Conservation (phyloP, 768 basidiomycete genomes). For the Favolaschia claudopus region DNA sequence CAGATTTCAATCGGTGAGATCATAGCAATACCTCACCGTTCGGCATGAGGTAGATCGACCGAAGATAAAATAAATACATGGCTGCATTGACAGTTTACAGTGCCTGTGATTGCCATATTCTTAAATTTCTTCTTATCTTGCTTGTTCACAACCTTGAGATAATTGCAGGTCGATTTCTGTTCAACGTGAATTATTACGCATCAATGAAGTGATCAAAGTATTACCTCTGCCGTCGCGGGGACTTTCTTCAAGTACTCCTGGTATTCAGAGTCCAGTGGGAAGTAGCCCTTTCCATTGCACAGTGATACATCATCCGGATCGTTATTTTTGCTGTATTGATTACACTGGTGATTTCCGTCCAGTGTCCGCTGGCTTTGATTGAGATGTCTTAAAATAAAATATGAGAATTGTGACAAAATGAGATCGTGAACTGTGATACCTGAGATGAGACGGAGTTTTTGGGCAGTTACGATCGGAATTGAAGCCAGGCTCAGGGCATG, state of each 20-base stretch:
- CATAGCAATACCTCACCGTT: too few species aligned
- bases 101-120: neutral
- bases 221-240: neutral
- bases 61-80: neutral
- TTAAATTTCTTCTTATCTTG: too few species aligned
- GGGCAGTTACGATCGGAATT: constrained; percentile 7
- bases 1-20: too few species aligned
- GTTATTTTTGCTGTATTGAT: constrained; percentile 7
- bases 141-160: neutral
- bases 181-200: too few species aligned
- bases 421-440: too few species aligned
- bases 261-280: neutral
- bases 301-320: constrained; percentile 9
- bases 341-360: constrained; percentile 7
- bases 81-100: neutral
- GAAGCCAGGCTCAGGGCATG: constrained; percentile 26
- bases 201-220: too few species aligned
- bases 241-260: constrained; percentile 3
- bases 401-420: too few species aligned
- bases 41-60: neutral
- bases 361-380: neutral
- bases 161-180: neutral
- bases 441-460: too few species aligned
- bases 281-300: neutral
- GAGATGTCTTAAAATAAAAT: constrained; percentile 4